Evolutionary conservation across 441 rosid genomes (phyloP), one percentile per base, ranked within the genome.

Genomic region (Pelargonium fulgidum): DNA sequence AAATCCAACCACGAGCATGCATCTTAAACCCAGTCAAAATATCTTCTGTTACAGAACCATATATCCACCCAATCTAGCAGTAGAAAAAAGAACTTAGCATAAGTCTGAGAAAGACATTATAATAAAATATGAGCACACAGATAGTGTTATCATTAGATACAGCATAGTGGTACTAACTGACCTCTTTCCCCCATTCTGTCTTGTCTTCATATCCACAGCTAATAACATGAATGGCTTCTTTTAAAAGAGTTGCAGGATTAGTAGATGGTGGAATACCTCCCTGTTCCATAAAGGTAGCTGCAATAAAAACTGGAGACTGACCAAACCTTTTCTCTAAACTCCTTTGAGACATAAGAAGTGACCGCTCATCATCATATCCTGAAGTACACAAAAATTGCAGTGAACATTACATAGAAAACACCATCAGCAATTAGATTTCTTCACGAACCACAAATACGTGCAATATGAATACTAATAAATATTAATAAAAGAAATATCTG

Each of bases 1-100:
- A 92, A 33, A 97, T 84, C 99, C 99, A 95, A 17, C 99, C 99
- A 74, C 89, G 97, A 70, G 96, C 89, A 68, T 95, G 99, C 98
- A 95, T 95, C 85, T 92, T 95, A 85, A 95, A 95, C 16, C 99
- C 99, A 2, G 99, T 95, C 79, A 95, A 82, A 70, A 95, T 95
- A 82, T 95, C 39, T 33, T 33, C 39, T 4, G 39, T 33, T 33
- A 33, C 39, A 33, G 39, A 33, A 33, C 98, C 99, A 73, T 94
- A 94, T 56, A 95, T 95, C 99, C 99, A 92, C 24, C 99, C 99
- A 74, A 94, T 88, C 98, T 94, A 77, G 61, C 14, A 47, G 24
- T 6, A 68, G 19, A 54, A 17, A 11, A 13, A 54, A n/a, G 2
- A 68, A 10, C 14, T 52, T 22, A 3, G 42, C 4, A 54, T 45